Conservation (phyloP, 306 rosid genomes). For the Begonia masoniana region DNA sequence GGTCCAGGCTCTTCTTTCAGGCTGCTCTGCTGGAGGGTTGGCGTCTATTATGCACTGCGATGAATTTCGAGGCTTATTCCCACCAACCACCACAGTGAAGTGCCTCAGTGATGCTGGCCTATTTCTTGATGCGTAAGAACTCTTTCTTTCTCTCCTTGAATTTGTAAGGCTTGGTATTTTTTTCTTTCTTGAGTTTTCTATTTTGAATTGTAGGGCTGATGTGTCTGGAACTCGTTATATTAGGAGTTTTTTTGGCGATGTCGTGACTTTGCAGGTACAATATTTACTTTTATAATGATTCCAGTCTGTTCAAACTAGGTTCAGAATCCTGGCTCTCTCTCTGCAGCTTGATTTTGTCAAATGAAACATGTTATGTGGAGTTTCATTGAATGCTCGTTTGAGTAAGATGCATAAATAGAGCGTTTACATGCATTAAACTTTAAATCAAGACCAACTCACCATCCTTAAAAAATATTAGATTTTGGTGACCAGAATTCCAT, state of each 20-base stretch:
- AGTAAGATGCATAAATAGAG: no score
- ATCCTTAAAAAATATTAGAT: no score
- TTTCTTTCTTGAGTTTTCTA: conserved; percentile 2
- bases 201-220: conserved; percentile 32
- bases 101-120: conserved; percentile 95
- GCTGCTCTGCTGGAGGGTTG: conserved; percentile 98
- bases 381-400: no score
- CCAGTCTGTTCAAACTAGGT: no score
- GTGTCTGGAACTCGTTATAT: conserved; percentile 55
- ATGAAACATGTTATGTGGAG: no score
- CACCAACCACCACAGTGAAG: conserved; percentile 56
- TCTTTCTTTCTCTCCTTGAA: conserved; percentile 5
- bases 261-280: conserved; percentile 72
- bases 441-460: no score
- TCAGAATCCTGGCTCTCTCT: no score
- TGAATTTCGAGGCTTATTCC: conserved; percentile 49
- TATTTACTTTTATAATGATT: background rate
- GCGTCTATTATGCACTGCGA: conserved; percentile 91
- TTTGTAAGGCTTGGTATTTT: background rate
- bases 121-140: conserved; percentile 79
- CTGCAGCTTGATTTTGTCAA: no score
- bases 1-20: conserved; percentile 83
- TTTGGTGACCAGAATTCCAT: no score
- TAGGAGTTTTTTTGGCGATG: conserved; percentile 53
- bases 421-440: no score